Evolutionary conservation across 768 basidiomycete species (phyloP).

Genomic region (Cyclocybe cylindracea): DNA sequence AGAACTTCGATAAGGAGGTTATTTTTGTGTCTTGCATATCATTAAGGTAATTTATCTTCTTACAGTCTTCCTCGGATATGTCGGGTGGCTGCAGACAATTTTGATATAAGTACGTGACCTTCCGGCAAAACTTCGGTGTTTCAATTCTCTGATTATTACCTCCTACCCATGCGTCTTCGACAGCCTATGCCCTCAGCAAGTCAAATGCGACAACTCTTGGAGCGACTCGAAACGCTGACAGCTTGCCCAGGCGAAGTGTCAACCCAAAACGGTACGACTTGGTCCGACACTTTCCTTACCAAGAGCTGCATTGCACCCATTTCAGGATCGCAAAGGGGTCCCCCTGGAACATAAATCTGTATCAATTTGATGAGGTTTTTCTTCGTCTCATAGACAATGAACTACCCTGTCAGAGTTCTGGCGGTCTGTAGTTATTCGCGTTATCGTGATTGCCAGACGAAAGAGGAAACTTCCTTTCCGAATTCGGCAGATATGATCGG

Average conservation of each 20-base stretch:
- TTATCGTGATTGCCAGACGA: too few relatives aligned
- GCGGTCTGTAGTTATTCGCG: too few relatives aligned
- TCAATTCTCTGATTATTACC: too few relatives aligned
- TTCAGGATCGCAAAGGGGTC: constrained; percentile 23
- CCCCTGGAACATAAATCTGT: not conserved
- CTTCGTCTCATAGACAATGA: too few relatives aligned
- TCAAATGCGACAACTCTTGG: not conserved
- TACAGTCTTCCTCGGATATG: constrained; percentile 52
- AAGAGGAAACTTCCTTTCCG: too few relatives aligned
- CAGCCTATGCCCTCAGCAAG: not conserved
- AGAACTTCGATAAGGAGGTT: constrained; percentile 46
- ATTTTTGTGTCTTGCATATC: not conserved
- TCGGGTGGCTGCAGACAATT: constrained; percentile 63
- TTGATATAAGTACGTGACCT: constrained; percentile 27
- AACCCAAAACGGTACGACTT: constrained; percentile 24
- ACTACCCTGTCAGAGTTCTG: too few relatives aligned
- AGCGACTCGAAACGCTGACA: not conserved
- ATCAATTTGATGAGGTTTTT: too few relatives aligned
- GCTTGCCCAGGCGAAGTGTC: constrained; percentile 23
- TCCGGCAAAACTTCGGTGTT: too few relatives aligned
- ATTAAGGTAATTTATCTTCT: not conserved
- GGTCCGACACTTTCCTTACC: constrained; percentile 41
- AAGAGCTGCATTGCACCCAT: constrained; percentile 29
- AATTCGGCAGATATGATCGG: too few relatives aligned
- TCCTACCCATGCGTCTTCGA: too few relatives aligned